Conservation (phyloP, 2,329 filamentous ascomycete species). For the Epichloe glyceriae region DNA sequence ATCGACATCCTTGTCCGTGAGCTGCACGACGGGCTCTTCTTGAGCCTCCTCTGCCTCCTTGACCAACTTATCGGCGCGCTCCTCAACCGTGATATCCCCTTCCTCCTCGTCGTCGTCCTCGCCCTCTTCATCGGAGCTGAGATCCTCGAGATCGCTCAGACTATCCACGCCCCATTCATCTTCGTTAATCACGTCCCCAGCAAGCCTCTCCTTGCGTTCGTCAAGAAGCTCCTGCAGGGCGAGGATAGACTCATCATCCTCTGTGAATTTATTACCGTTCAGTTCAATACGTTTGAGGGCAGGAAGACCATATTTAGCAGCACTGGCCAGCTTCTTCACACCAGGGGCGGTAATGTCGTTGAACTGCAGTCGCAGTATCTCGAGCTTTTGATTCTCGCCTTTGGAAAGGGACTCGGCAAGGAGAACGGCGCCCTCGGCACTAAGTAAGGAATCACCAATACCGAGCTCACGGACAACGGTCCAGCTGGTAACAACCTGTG, state of each 20-base stretch:
- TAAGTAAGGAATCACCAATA: conserved; percentile 76
- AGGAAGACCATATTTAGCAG: conserved; percentile 56
- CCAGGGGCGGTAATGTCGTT: conserved; percentile 81
- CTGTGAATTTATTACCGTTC: conserved; percentile 89
- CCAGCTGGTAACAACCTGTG: conserved; percentile 65
- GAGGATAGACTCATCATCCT: conserved; percentile 65
- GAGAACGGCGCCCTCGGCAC: conserved; percentile 60
- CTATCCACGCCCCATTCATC: conserved; percentile 78
- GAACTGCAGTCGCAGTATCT: conserved; percentile 76
- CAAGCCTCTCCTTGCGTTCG: conserved; percentile 61
- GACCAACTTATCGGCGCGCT: conserved; percentile 54
- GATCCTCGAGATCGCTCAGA: conserved; percentile 73
- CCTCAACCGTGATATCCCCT: conserved; percentile 46
- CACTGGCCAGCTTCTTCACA: conserved; percentile 56
- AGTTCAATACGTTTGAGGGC: conserved; percentile 75
- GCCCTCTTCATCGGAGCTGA: conserved; percentile 55
- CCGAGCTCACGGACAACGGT: conserved; percentile 66
- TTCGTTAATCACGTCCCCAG: conserved; percentile 55
- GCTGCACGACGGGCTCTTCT: conserved; percentile 57
- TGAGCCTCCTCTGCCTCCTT: conserved; percentile 61
- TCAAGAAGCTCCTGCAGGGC: conserved; percentile 60
- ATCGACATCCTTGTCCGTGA: conserved; percentile 68
- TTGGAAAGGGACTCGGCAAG: conserved; percentile 60
- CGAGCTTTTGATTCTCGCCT: conserved; percentile 66
- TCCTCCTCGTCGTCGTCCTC: conserved; percentile 56